A percentile compares a stretch with the other conserved stretches of the same genome.
These are phyloP conservation scores for Verticillium longisporum DNA, from an alignment of 2,329 filamentous ascomycete genomes.

Conservation along the genomic window DNA sequence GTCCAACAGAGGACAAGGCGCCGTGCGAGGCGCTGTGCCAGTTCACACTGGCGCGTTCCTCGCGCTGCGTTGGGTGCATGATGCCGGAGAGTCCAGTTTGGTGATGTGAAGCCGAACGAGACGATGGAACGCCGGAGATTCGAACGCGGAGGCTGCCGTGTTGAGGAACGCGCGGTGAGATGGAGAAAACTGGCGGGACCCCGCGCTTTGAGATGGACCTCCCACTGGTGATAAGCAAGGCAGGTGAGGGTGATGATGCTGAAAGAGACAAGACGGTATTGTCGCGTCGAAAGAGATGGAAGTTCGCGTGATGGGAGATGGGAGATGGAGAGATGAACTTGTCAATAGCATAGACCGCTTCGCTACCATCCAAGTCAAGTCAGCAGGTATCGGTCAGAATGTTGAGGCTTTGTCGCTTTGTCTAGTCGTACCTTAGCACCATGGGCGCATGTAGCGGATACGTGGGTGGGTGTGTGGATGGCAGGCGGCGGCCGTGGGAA, in stretches of 20 bases:
- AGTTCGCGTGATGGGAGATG: too few relatives aligned
- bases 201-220: slow-evolving; percentile 1
- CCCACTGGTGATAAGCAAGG: not conserved
- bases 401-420: not conserved
- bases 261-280: not conserved
- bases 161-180: not conserved
- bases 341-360: not conserved
- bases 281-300: not conserved
- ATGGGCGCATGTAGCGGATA: not conserved
- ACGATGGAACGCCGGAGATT: not conserved
- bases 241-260: not conserved
- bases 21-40: slow-evolving; percentile 16
- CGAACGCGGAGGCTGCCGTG: not conserved
- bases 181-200: not conserved
- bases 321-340: not conserved
- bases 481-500: not conserved
- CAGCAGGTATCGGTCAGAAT: not conserved
- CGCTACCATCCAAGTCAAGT: not conserved
- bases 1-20: slow-evolving; percentile 7
- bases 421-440: not conserved
- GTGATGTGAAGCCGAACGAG: not conserved
- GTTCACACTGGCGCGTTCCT: slow-evolving; percentile 15
- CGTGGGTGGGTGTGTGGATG: not conserved
- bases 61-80: slow-evolving; percentile 10
- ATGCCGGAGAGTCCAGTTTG: not conserved